phyloP scores from a whole-genome alignment of 495 filamentous ascomycete genomes.

The Hypoxylon crocopeplum region DNA sequence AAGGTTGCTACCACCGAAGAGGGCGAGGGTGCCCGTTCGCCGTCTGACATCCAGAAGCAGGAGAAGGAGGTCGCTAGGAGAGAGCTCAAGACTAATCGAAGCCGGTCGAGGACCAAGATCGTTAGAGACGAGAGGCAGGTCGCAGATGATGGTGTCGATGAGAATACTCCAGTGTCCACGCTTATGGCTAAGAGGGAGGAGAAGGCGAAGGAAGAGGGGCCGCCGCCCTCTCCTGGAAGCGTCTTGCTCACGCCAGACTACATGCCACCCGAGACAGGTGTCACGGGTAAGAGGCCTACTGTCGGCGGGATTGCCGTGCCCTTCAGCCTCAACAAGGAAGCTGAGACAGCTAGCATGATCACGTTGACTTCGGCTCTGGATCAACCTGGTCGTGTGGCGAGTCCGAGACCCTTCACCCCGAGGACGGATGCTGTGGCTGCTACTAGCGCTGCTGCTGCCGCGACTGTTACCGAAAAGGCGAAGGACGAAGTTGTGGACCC shows the following conservation, averaged over 20 bases:
- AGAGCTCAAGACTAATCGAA: constrained; percentile 28
- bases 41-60: constrained; percentile 44
- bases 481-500: constrained; percentile 20
- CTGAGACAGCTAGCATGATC: constrained; percentile 62
- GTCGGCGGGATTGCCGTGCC: constrained; percentile 59
- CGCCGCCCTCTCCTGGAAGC: constrained; percentile 11
- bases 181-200: constrained; percentile 39
- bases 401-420: constrained; percentile 29
- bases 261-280: constrained; percentile 41
- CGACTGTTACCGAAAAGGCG: constrained; percentile 7
- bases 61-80: constrained; percentile 24
- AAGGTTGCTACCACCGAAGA: constrained; percentile 37
- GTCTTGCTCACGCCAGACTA: constrained; percentile 30
- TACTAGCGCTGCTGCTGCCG: constrained; percentile 17
- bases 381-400: constrained; percentile 29
- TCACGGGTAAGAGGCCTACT: constrained; percentile 55
- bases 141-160: constrained; percentile 31
- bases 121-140: constrained; percentile 54
- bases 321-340: constrained; percentile 56
- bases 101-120: constrained; percentile 45
- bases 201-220: constrained; percentile 22
- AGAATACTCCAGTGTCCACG: constrained; percentile 43
- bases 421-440: constrained; percentile 5
- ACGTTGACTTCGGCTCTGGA: constrained; percentile 51
- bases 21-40: constrained; percentile 48